A percentile compares a stretch with the other conserved stretches of the same genome.
These are phyloP conservation scores for Musa acuminata DNA, from an alignment of 176 grass and related monocot species.

Conservation along the genomic window DNA sequence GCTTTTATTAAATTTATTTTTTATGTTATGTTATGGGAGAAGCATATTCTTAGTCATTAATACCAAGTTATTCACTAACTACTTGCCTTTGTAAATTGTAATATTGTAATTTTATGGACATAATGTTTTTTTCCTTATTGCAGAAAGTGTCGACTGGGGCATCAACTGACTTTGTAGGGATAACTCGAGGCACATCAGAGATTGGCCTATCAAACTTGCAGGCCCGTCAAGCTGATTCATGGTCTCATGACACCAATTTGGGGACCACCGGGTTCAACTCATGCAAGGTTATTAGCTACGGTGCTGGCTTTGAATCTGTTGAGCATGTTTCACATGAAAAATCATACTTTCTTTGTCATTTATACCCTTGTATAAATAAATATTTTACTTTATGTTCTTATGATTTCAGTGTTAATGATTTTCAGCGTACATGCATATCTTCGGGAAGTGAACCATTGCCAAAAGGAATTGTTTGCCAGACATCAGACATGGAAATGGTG, in stretches of 20 bases:
- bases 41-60: too few species aligned
- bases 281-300: not conserved
- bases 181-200: not conserved
- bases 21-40: too few species aligned
- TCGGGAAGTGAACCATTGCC: constrained; percentile 13
- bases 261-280: not conserved
- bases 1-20: too few species aligned
- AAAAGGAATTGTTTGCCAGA: constrained; percentile 15
- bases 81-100: too few species aligned
- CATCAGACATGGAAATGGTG: constrained; percentile 22
- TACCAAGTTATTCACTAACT: too few species aligned
- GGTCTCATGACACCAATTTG: not conserved
- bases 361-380: not conserved
- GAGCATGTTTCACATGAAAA: not conserved
- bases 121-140: not conserved
- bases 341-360: not conserved
- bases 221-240: not conserved
- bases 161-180: not conserved
- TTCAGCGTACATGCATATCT: not conserved
- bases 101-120: too few species aligned
- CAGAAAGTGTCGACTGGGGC: not conserved
- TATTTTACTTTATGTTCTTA: not conserved
- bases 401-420: not conserved
- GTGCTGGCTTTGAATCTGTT: not conserved
- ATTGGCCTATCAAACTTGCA: not conserved